Evolutionary conservation across 306 rosid genomes (phyloP).

Genomic region (Bauhinia variegata): DNA sequence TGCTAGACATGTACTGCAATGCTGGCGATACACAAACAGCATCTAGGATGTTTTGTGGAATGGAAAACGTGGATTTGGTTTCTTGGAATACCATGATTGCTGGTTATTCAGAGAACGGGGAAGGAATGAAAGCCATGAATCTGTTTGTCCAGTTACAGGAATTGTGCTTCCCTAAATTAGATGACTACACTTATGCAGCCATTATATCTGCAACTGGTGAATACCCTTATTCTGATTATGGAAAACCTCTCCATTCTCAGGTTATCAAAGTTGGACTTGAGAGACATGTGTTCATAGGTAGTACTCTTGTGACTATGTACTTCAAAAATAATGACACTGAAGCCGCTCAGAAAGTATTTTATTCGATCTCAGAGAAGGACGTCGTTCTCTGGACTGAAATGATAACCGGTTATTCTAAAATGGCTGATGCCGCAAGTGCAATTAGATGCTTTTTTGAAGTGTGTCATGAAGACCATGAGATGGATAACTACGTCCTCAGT

Average conservation of each 20-base stretch:
- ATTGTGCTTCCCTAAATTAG: constrained; percentile 53
- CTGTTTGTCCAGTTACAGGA: constrained; percentile 54
- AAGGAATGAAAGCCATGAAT: constrained; percentile 61
- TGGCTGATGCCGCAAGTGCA: constrained; percentile 54
- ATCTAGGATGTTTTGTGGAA: constrained; percentile 47
- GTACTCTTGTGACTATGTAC: constrained; percentile 76
- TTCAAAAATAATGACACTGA: constrained; percentile 62
- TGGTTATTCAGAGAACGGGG: constrained; percentile 67
- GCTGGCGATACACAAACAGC: constrained; percentile 57
- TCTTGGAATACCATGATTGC: constrained; percentile 89
- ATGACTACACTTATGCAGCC: constrained; percentile 73
- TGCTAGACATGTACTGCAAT: constrained; percentile 84
- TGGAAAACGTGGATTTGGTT: constrained; percentile 61
- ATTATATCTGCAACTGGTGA: constrained; percentile 55
- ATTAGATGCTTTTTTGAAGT: constrained; percentile 59
- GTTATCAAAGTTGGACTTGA: constrained; percentile 64
- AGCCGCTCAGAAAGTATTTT: constrained; percentile 58
- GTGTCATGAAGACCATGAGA: constrained; percentile 51
- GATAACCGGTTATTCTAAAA: constrained; percentile 68
- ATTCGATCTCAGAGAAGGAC: constrained; percentile 61
- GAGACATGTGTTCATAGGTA: constrained; percentile 63
- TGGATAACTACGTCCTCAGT: constrained; percentile 72
- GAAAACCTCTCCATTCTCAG: constrained; percentile 75
- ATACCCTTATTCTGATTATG: constrained; percentile 43
- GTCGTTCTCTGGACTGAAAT: constrained; percentile 85